Evolutionary conservation across 2,329 filamentous ascomycete genomes (phyloP), one percentile per base, ranked within the genome.

Genomic region (Dothideomycetidae sp.): DNA sequence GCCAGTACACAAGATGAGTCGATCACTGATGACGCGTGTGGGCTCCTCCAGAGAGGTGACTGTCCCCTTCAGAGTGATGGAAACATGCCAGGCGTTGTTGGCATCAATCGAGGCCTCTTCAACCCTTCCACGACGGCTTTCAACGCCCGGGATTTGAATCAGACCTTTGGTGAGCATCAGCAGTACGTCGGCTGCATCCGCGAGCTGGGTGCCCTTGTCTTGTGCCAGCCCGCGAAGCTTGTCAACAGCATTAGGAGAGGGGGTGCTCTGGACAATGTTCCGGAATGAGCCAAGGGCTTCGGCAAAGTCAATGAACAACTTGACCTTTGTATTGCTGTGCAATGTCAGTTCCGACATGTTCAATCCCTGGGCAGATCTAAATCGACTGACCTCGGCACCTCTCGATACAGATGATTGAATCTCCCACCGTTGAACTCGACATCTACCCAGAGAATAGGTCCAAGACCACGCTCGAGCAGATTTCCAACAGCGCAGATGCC

Each of bases 401-500:
- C 71, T 33, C 71, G 63, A 49, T 78, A 78, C 48, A 60, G 62
- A 41, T 60, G 58, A 45, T 56, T 57, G 30, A 58, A 47, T 31
- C 55, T 44, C 10, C 55, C 55, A 7, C 51, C 71, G 15, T 66
- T 55, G 47, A 77, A 75, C 2, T 53, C 49, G 21, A 70, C 62
- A 48, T 77, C 73, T 29, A 75, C 59, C 74, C 73, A 78, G 36
- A 71, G 52, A 33, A 77, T 63, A 10, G 63, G 64, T 5, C 58
- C 53, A 5, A 65, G 56, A 32, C 64, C 61, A 19, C 64, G 61
- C 48, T 76, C 70, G 12, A 78, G 60, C 12, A 78, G 54, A 47
- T 73, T 75, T n/a, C 73, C 73, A 15, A 77, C 61, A 5, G 66
- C 67, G 3, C 71, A 72, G 39, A 77, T 63, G 39, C 73, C 73